These are phyloP conservation scores for Daldinia vernicosa DNA, from an alignment of 495 filamentous ascomycete species.

Conservation along the genomic window DNA sequence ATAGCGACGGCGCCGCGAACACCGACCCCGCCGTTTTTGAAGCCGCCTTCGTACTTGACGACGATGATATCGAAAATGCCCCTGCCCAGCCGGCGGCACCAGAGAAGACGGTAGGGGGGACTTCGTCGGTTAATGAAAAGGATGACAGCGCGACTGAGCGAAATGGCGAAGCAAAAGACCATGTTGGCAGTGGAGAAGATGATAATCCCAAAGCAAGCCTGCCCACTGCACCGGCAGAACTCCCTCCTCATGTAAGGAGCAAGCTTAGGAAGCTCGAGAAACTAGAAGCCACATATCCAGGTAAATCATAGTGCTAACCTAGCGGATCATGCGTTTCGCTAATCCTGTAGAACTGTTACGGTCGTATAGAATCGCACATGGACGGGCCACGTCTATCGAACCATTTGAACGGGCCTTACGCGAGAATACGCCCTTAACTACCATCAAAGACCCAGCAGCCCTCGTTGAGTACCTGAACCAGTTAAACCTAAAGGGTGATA, in stretches of 20 bases:
- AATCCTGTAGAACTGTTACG: constrained; percentile 76
- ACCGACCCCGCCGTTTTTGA: constrained; percentile 89
- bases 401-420: constrained; percentile 89
- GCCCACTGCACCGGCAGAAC: constrained; percentile 57
- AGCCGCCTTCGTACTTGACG: constrained; percentile 80
- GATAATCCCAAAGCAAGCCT: constrained; percentile 20
- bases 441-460: constrained; percentile 83
- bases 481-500: constrained; percentile 82
- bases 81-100: constrained; percentile 59
- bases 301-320: constrained; percentile 51
- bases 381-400: constrained; percentile 83
- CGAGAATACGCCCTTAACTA: constrained; percentile 89
- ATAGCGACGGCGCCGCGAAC: constrained; percentile 57
- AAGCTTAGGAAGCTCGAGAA: constrained; percentile 82
- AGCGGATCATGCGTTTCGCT: neutral
- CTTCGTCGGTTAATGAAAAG: constrained; percentile 40
- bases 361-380: constrained; percentile 90
- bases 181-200: constrained; percentile 6
- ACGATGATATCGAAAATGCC: constrained; percentile 67
- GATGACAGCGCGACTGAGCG: constrained; percentile 43
- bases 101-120: constrained; percentile 42
- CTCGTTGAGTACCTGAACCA: constrained; percentile 95
- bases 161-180: constrained; percentile 44
- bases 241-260: constrained; percentile 76
- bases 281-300: constrained; percentile 85